Percentiles rank a stretch among this genome's conserved stretches.
phyloP scores from a whole-genome alignment of 2,329 filamentous ascomycete species.

The Tolypocladium guangdongense region DNA sequence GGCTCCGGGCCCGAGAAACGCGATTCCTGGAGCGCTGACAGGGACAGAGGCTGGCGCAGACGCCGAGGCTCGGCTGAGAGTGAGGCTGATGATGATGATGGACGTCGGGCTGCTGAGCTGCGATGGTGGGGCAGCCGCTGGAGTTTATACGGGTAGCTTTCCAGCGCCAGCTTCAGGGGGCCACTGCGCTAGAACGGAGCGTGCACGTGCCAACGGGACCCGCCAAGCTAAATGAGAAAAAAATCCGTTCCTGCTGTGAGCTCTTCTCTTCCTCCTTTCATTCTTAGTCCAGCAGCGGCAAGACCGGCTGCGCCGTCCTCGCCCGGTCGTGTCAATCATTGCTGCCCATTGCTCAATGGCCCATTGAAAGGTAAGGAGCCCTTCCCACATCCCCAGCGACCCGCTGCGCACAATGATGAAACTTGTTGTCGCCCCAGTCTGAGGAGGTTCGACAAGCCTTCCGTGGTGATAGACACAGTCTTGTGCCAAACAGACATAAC shows the following conservation, averaged over 20 bases:
- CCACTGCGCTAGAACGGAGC: neutral
- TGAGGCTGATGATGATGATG: neutral
- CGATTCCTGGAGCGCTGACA: neutral
- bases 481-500: constrained; percentile 45
- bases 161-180: too few relatives aligned
- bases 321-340: neutral
- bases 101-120: neutral
- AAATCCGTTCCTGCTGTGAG: neutral
- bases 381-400: neutral
- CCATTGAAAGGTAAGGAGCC: neutral
- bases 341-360: neutral
- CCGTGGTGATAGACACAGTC: constrained; percentile 40
- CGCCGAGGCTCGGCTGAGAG: neutral
- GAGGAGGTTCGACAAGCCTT: constrained; percentile 36
- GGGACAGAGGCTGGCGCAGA: neutral
- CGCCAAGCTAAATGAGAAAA: neutral
- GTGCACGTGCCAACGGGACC: neutral
- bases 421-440: constrained; percentile 39
- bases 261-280: neutral
- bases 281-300: neutral
- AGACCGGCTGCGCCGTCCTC: neutral
- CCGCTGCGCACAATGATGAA: constrained; percentile 20
- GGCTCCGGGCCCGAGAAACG: neutral
- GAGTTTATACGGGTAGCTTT: constrained; percentile 1
- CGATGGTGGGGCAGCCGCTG: constrained; percentile 1